phyloP scores from a whole-genome alignment of 441 rosid species.

The Daphne laureola region DNA sequence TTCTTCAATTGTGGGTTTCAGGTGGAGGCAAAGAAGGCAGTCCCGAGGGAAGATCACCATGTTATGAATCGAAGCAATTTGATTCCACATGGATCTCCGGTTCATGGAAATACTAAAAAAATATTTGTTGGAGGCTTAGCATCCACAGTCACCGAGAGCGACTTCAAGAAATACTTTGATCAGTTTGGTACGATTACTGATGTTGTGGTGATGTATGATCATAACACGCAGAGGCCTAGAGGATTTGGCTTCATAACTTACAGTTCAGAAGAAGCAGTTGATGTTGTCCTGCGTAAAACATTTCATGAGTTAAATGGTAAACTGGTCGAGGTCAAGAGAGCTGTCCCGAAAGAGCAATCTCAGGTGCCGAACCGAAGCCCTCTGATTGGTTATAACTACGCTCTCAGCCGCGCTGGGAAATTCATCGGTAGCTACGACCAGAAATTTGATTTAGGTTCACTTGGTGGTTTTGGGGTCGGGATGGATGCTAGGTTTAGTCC shows the following conservation, averaged over 20 bases:
- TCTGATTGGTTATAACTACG: constrained; percentile 40
- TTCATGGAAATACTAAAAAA: constrained; percentile 46
- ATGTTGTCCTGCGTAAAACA: constrained; percentile 48
- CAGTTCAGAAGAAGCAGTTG: constrained; percentile 62
- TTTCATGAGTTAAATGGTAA: constrained; percentile 69
- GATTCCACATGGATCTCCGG: constrained; percentile 36
- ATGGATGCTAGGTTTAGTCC: constrained; percentile 48
- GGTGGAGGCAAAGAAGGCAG: constrained; percentile 82
- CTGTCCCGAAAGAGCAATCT: constrained; percentile 57
- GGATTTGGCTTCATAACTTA: constrained; percentile 72
- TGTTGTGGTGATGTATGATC: constrained; percentile 73
- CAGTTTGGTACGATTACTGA: constrained; percentile 58
- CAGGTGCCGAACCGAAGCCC: constrained; percentile 42
- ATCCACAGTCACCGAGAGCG: constrained; percentile 51
- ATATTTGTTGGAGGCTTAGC: constrained; percentile 72
- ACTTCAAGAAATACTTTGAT: constrained; percentile 67
- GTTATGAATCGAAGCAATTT: constrained; percentile 33
- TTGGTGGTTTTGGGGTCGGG: constrained; percentile 31
- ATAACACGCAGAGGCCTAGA: constrained; percentile 66
- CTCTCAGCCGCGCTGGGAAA: constrained; percentile 35
- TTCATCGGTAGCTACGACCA: constrained; percentile 46
- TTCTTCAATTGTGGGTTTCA: constrained; percentile 22
- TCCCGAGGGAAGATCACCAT: constrained; percentile 60
- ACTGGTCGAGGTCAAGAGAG: constrained; percentile 73
- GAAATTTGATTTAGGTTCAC: constrained; percentile 37